Conservation (phyloP, 1,139 yeast species). For the Taphrina confusa region DNA sequence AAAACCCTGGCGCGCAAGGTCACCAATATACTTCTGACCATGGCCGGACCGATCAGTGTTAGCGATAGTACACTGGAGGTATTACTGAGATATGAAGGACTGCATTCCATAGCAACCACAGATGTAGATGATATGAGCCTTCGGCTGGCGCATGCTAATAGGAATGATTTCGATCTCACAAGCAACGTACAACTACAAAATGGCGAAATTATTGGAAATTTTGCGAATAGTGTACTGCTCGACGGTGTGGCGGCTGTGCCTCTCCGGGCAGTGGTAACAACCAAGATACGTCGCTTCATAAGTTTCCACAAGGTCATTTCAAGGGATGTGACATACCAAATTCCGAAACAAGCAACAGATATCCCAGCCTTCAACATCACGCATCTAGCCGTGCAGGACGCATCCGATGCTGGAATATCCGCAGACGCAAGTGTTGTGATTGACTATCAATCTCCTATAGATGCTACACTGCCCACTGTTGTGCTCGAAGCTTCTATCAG, state of each 20-base stretch:
- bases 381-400: slow-evolving; percentile 5
- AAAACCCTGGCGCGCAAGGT: background rate
- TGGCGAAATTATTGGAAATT: background rate
- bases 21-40: slow-evolving; percentile 2
- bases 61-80: background rate
- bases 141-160: background rate
- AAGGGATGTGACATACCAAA: background rate
- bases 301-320: background rate
- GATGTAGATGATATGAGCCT: background rate
- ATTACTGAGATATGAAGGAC: slow-evolving; percentile 3
- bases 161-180: slow-evolving; percentile 2
- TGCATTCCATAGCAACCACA: slow-evolving; percentile 1
- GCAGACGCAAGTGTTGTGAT: slow-evolving; percentile 5
- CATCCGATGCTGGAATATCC: slow-evolving; percentile 1
- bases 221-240: slow-evolving; percentile 1
- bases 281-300: slow-evolving; percentile 11
- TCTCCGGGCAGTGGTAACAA: background rate
- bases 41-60: slow-evolving; percentile 14
- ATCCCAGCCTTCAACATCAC: slow-evolving; percentile 18
- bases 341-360: background rate
- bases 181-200: background rate
- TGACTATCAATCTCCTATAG: background rate
- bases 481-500: slow-evolving; percentile 3
- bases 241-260: background rate
- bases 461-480: background rate